Percentiles rank a stretch among this genome's conserved stretches.
Evolutionary conservation across 2,329 filamentous ascomycete species (phyloP).

Genomic region (Biscogniauxia marginata): DNA sequence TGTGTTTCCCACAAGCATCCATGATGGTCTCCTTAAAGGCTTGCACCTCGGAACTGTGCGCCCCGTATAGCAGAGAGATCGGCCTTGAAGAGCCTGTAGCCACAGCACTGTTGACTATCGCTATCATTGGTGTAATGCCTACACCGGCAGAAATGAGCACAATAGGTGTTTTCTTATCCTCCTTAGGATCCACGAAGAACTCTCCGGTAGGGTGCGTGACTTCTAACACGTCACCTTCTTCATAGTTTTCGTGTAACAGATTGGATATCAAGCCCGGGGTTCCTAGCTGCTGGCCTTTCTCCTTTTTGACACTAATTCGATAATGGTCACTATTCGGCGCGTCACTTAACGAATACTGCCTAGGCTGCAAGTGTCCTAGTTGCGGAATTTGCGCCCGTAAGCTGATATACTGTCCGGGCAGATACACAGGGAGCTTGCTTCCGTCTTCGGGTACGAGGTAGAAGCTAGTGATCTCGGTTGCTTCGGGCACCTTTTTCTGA

Average conservation of each 20-base stretch:
- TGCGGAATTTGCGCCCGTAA: constrained; percentile 61
- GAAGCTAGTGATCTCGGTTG: constrained; percentile 62
- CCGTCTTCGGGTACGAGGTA: constrained; percentile 67
- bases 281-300: constrained; percentile 38
- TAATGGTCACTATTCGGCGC: constrained; percentile 54
- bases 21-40: constrained; percentile 56
- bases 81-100: constrained; percentile 38
- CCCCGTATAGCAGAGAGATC: constrained; percentile 64
- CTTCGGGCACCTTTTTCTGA: constrained; percentile 59
- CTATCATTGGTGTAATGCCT: constrained; percentile 64
- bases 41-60: constrained; percentile 47
- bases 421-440: constrained; percentile 55
- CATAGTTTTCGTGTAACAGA: constrained; percentile 47
- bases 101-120: constrained; percentile 56
- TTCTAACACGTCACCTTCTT: constrained; percentile 52
- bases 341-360: constrained; percentile 75
- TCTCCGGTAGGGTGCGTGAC: constrained; percentile 57
- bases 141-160: constrained; percentile 69
- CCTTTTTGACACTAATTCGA: constrained; percentile 73
- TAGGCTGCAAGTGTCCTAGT: constrained; percentile 63
- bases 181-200: constrained; percentile 58
- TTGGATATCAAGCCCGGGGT: constrained; percentile 52
- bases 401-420: constrained; percentile 73
- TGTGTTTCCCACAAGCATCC: constrained; percentile 40
- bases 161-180: constrained; percentile 48